phyloP scores from a whole-genome alignment of 2,329 filamentous ascomycete genomes.

The Colletotrichum sp. region DNA sequence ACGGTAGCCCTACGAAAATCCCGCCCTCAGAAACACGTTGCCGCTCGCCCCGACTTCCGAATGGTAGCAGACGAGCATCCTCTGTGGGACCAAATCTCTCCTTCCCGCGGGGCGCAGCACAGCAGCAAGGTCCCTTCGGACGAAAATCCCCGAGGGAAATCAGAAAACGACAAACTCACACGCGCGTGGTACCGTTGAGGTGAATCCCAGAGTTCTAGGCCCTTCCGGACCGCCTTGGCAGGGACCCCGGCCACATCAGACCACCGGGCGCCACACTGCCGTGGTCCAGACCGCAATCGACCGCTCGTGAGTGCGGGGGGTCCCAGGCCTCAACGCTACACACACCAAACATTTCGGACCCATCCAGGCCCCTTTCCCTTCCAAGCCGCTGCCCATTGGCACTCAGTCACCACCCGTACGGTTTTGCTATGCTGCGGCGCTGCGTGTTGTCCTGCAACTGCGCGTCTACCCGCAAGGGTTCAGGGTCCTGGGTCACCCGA shows the following conservation, averaged over 20 bases:
- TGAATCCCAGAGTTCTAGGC: neutral
- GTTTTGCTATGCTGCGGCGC: neutral
- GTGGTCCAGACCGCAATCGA: constrained; percentile 19
- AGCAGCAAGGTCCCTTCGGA: neutral
- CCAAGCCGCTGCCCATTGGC: neutral
- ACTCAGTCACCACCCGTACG: neutral
- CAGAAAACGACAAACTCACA: neutral
- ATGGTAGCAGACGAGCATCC: neutral
- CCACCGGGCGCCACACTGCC: constrained; percentile 2
- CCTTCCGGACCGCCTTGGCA: constrained; percentile 12
- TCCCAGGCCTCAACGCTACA: neutral
- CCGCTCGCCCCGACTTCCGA: neutral
- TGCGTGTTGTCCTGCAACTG: neutral
- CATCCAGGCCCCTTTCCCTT: neutral
- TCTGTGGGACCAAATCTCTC: neutral
- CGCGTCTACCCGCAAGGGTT: constrained; percentile 2
- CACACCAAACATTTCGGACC: neutral
- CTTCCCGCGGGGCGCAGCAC: neutral
- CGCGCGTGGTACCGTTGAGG: neutral
- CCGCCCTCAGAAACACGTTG: neutral
- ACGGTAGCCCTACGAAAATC: neutral
- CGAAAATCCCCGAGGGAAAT: neutral
- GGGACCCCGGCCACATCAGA: constrained; percentile 11
- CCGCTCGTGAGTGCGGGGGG: constrained; percentile 9
- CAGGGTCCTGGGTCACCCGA: neutral